phyloP scores from a whole-genome alignment of 495 filamentous ascomycete genomes.

The Podospora pseudoanserina region DNA sequence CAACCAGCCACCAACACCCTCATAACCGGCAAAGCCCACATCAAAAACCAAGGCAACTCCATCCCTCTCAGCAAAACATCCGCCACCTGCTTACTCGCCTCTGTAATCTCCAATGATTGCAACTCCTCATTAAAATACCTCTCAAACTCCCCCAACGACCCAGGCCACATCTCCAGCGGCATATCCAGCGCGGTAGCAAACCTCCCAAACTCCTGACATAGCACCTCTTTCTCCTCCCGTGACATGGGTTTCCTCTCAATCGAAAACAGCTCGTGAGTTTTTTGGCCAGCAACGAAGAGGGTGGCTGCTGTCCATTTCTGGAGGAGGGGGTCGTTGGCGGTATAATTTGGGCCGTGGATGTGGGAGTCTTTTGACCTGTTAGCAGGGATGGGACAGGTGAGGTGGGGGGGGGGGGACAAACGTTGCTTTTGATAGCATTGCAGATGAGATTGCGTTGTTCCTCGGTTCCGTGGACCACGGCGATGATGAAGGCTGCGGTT shows the following conservation, averaged over 20 bases:
- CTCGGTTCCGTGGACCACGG: constrained; percentile 7
- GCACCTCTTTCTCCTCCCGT: constrained; percentile 8
- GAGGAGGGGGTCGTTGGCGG: constrained; percentile 23
- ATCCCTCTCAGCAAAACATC: constrained; percentile 12
- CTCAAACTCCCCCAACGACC: constrained; percentile 16
- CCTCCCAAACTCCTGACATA: constrained; percentile 6
- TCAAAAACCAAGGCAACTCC: constrained; percentile 19
- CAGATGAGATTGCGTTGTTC: constrained; percentile 1
- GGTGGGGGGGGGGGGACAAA: neutral
- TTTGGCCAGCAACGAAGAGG: constrained; percentile 13
- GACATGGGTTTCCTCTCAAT: neutral
- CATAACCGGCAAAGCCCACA: constrained; percentile 16
- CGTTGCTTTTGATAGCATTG: constrained; percentile 12
- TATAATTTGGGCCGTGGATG: constrained; percentile 16
- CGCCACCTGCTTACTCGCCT: constrained; percentile 9
- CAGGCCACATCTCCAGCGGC: constrained; percentile 15
- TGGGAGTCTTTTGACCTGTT: neutral
- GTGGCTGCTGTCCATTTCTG: constrained; percentile 30
- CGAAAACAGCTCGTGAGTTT: neutral
- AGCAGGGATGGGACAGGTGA: neutral
- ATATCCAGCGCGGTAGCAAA: constrained; percentile 17
- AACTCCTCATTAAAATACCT: constrained; percentile 9
- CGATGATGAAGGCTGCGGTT: constrained; percentile 12
- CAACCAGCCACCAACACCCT: constrained; percentile 19
- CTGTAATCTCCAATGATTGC: constrained; percentile 9